Conservation (phyloP, 2,329 filamentous ascomycete species). For the Cucurbitaria berberidis region DNA sequence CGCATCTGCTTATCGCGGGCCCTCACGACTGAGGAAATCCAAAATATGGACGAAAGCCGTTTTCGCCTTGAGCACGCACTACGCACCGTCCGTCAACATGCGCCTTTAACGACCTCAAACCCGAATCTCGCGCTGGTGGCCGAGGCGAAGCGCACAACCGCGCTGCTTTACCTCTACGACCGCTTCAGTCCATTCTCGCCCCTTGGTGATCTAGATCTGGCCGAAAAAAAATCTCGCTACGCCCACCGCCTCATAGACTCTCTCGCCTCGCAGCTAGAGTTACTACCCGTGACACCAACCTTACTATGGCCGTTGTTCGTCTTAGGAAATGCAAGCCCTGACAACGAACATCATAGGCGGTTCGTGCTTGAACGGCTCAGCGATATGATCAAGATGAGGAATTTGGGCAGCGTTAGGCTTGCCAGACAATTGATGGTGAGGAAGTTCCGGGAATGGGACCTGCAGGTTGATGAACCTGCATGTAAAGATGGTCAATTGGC, state of each 20-base stretch:
- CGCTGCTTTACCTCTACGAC: slow-evolving; percentile 38
- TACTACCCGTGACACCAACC: slow-evolving; percentile 1
- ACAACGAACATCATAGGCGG: slow-evolving; percentile 32
- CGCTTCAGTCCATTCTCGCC: slow-evolving; percentile 3
- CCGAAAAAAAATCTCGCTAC: slow-evolving; percentile 24
- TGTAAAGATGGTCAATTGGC: not conserved
- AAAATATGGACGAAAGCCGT: not conserved
- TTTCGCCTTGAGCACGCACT: not conserved
- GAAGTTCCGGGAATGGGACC: not conserved
- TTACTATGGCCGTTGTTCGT: slow-evolving; percentile 10
- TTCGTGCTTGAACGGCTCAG: slow-evolving; percentile 39
- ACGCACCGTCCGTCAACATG: slow-evolving; percentile 8
- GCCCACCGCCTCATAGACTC: slow-evolving; percentile 18
- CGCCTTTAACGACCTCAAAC: not conserved
- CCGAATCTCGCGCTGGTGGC: slow-evolving; percentile 31
- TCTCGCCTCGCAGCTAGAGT: not conserved
- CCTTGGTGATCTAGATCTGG: not conserved
- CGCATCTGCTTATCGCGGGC: not conserved
- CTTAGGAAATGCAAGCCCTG: slow-evolving; percentile 29
- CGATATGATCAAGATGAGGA: slow-evolving; percentile 28
- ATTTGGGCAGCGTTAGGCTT: slow-evolving; percentile 37
- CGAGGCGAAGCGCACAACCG: slow-evolving; percentile 36
- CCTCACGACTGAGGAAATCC: not conserved
- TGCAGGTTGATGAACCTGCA: not conserved
- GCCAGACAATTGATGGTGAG: slow-evolving; percentile 7